Evolutionary conservation across 2,329 filamentous ascomycete species (phyloP).

Genomic region (Pseudonectria foliicola): DNA sequence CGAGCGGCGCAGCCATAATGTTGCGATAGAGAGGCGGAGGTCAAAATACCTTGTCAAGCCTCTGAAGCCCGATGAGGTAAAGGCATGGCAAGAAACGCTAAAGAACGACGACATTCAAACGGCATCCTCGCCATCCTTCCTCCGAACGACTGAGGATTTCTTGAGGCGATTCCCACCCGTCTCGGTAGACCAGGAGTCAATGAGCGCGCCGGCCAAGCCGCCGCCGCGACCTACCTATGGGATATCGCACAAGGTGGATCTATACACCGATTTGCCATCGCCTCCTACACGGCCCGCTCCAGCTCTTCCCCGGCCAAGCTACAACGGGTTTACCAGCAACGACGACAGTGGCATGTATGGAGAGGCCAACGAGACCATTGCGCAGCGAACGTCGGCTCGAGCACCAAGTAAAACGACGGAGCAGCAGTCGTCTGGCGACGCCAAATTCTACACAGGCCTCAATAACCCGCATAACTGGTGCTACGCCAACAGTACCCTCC

Average conservation of each 20-base stretch:
- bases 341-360: conserved; percentile 30
- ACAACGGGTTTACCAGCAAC: conserved; percentile 60
- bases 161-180: conserved; percentile 72
- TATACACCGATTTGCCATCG: conserved; percentile 42
- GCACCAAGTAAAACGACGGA: conserved; percentile 30
- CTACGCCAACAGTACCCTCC: conserved; percentile 87
- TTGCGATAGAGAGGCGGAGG: conserved; percentile 28
- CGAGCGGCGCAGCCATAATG: conserved; percentile 24
- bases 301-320: conserved; percentile 62
- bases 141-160: conserved; percentile 76
- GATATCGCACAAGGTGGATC: conserved; percentile 28
- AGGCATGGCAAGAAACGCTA: conserved; percentile 71
- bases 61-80: conserved; percentile 73
- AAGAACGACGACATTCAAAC: conserved; percentile 52
- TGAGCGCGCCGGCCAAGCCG: conserved; percentile 36
- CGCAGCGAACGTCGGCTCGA: conserved; percentile 30
- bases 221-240: conserved; percentile 21
- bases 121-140: conserved; percentile 45
- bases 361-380: conserved; percentile 33
- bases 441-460: conserved; percentile 51
- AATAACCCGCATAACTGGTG: conserved; percentile 77
- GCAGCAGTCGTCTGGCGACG: conserved; percentile 39
- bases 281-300: conserved; percentile 62
- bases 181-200: conserved; percentile 53
- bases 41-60: conserved; percentile 52